Percentiles rank a stretch among this genome's conserved stretches.
phyloP scores from a whole-genome alignment of 164 flowering plant genomes.

The Akebia trifoliata region DNA sequence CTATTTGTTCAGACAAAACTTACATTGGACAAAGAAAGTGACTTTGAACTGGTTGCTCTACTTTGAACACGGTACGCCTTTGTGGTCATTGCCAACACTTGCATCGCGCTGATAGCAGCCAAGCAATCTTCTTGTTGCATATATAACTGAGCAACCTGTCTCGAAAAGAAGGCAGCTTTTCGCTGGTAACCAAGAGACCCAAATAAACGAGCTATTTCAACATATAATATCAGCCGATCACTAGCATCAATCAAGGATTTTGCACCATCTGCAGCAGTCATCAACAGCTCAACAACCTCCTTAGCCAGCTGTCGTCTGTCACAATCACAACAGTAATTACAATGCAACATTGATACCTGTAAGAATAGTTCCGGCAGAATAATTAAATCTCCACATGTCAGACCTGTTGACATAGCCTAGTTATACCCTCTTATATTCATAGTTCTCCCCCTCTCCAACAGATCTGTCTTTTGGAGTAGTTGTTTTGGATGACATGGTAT shows the following conservation, averaged over 20 bases:
- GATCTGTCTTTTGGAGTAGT: no score
- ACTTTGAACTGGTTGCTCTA: conserved; percentile 55
- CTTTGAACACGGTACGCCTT: conserved; percentile 94
- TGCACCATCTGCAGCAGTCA: conserved; percentile 97
- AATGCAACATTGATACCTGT: neutral
- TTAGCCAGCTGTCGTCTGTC: conserved; percentile 74
- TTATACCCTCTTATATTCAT: neutral
- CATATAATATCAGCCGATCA: conserved; percentile 77
- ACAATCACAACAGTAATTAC: conserved; percentile 9
- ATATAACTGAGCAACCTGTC: conserved; percentile 97
- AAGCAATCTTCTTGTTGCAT: conserved; percentile 81
- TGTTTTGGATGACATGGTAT: no score
- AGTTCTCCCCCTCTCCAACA: no score
- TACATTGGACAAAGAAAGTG: conserved; percentile 38
- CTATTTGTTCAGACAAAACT: conserved; percentile 24
- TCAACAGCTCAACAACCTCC: conserved; percentile 87
- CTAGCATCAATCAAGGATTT: conserved; percentile 94
- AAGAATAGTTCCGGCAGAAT: neutral
- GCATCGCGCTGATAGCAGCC: conserved; percentile 97
- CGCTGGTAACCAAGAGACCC: conserved; percentile 89
- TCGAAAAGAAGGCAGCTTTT: conserved; percentile 97
- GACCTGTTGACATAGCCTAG: neutral
- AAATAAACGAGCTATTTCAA: conserved; percentile 95
- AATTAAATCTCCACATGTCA: neutral
- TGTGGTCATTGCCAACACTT: conserved; percentile 93